Percentiles rank a stretch among this genome's conserved stretches.
Evolutionary conservation across 2,329 filamentous ascomycete genomes (phyloP).

Genomic region (Venturia aucupariae): DNA sequence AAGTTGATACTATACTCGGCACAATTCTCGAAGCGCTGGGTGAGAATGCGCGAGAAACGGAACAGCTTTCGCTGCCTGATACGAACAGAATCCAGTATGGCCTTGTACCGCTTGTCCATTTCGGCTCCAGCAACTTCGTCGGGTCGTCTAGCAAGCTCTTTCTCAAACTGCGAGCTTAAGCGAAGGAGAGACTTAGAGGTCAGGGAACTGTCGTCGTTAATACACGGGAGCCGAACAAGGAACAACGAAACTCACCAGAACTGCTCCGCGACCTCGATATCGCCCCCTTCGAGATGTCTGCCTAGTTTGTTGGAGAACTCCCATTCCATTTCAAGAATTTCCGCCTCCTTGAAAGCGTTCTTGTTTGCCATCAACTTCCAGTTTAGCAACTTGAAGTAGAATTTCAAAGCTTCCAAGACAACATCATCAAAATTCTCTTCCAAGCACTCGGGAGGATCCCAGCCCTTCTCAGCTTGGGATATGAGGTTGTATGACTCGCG

Average conservation of each 20-base stretch:
- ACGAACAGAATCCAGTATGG: constrained; percentile 87
- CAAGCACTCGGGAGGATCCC: constrained; percentile 92
- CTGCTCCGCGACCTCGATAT: constrained; percentile 95
- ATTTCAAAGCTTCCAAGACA: constrained; percentile 85
- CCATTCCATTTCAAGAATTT: constrained; percentile 96
- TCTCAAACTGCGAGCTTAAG: constrained; percentile 83
- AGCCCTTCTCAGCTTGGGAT: constrained; percentile 78
- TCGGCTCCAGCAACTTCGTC: constrained; percentile 70
- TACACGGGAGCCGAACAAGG: not conserved
- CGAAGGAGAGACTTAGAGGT: constrained; percentile 88
- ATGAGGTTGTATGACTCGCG: constrained; percentile 82
- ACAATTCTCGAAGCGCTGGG: constrained; percentile 90
- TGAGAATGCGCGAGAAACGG: constrained; percentile 83
- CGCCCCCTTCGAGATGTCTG: constrained; percentile 80
- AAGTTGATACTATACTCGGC: constrained; percentile 88
- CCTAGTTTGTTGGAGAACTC: constrained; percentile 93
- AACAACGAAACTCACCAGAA: constrained; percentile 52
- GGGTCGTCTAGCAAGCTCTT: constrained; percentile 73
- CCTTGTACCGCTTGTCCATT: constrained; percentile 96
- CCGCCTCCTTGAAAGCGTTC: constrained; percentile 98
- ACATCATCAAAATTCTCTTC: constrained; percentile 93
- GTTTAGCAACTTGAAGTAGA: constrained; percentile 97
- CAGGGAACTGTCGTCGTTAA: constrained; percentile 50
- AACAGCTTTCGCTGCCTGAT: constrained; percentile 94
- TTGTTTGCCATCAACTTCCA: constrained; percentile 97